Base-by-base conservation (phyloP, 352 stramenopile species). In the Globisporangium yorkense region DNA sequence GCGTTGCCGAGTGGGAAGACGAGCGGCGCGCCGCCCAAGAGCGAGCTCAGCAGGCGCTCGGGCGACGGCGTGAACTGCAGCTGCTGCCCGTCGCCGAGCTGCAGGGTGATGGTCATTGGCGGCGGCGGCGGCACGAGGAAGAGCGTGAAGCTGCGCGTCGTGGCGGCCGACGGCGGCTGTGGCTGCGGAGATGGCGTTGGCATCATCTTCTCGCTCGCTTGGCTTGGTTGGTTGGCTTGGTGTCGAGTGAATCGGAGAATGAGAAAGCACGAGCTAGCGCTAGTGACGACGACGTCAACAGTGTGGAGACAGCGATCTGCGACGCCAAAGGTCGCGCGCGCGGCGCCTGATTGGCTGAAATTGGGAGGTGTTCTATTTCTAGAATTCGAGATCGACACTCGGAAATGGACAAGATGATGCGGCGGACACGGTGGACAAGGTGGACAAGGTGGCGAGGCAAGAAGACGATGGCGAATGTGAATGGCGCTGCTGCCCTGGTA, bases 81-180 rank as follows among this genome's bases (percentile, higher is more conserved):
- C 37, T 75, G 75, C 49, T 72, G 58, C 21, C 80, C 78, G 52
- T 88, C 67, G 35, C 71, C 65, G 40, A 91, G 79, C 54, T 88
- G 76, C 50, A 91, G 56, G 54, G 62, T 82, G 52, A 87, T 49
- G 0, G 80, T 88, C 54, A 84, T 73, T 33, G 80, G 78, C 39
- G 79, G 74, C 21, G 80, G 78, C 39, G 79, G 74, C 21, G 75
- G 77, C 10, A 88, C 57, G 54, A 87, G 63, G 65, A 88, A 88
- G 47, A 80, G 40, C 49, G 69, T 71, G 41, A 54, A 60, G 61
- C 53, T 58, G 41, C 51, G 57, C 24, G 29, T n/a, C 2, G 63
- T 51, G 15, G 62, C 47, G 12, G 53, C 41, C 4, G 54, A 80
- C 67, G 54, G 60, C 68, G 47, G 56, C 18, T 43, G 47, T 5